Conservation (phyloP, 1,284 basidiomycete species). For the Cutaneotrichosporon mucoides region DNA sequence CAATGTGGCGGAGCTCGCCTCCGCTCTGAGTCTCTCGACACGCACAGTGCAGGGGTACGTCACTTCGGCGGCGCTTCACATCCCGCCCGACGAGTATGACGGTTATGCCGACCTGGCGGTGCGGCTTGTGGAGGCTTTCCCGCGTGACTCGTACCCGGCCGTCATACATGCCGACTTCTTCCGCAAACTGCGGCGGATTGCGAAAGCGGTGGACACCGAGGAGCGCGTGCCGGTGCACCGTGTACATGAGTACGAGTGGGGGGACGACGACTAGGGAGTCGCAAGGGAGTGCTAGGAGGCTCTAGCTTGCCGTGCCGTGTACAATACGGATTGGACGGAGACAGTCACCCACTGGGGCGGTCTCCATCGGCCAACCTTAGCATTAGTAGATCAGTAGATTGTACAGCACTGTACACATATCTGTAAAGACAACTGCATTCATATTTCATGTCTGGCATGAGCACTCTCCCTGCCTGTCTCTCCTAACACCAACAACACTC, state of each 20-base stretch:
- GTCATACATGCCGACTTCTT: background rate
- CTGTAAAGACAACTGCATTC: background rate
- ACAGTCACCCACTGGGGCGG: no score
- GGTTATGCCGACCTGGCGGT: background rate
- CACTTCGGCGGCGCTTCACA: background rate
- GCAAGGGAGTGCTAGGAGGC: no score
- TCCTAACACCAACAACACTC: no score
- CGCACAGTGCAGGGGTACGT: slow-evolving; percentile 1
- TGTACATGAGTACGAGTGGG: background rate
- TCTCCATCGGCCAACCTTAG: no score
- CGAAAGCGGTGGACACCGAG: background rate
- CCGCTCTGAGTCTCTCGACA: background rate
- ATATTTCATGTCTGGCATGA: background rate
- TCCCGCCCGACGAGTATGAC: background rate
- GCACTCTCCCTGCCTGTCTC: no score
- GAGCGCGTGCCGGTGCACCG: background rate
- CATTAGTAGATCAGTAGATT: background rate
- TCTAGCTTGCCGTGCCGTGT: no score
- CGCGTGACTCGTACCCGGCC: background rate
- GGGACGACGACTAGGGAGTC: background rate
- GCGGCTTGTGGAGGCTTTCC: background rate
- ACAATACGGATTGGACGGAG: no score
- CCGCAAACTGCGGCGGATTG: background rate
- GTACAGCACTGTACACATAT: background rate
- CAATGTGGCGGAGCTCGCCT: background rate